A percentile compares a stretch with the other conserved stretches of the same genome.
phyloP scores from a whole-genome alignment of 495 filamentous ascomycete genomes.

The Delitschia confertaspora region DNA sequence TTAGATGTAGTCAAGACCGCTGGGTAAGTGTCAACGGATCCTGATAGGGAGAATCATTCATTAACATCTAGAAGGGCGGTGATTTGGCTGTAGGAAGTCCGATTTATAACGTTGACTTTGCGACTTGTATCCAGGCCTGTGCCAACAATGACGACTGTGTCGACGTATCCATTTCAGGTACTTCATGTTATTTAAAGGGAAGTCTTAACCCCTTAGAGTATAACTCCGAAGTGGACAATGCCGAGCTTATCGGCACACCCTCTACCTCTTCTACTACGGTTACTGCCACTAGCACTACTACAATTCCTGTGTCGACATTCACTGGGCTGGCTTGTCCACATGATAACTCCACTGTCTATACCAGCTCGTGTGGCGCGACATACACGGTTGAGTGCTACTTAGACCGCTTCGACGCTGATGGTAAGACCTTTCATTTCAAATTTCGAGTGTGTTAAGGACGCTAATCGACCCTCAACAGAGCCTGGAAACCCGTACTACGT shows the following conservation, averaged over 20 bases:
- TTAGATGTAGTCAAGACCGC: background rate
- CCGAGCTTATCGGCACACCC: no score
- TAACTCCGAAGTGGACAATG: no score
- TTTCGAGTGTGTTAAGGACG: no score
- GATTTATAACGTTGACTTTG: background rate
- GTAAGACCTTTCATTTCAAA: background rate
- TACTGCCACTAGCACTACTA: no score
- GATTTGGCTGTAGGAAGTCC: background rate
- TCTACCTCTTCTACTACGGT: no score
- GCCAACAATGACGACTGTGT: background rate
- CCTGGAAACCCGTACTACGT: no score
- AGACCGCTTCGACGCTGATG: constrained; percentile 1
- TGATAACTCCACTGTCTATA: background rate
- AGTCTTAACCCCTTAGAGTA: no score
- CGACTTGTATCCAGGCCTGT: background rate
- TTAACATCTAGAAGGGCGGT: background rate
- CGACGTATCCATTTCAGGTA: background rate
- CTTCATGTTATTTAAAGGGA: constrained; percentile 3
- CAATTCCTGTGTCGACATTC: no score
- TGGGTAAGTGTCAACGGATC: background rate
- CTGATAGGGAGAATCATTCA: no score
- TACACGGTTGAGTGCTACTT: constrained; percentile 5
- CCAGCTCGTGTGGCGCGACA: background rate
- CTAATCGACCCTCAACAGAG: no score
- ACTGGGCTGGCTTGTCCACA: background rate